A percentile compares a stretch with the other conserved stretches of the same genome.
Evolutionary conservation across 2,329 filamentous ascomycete species (phyloP).

Genomic region (Cordyceps pruinosa): DNA sequence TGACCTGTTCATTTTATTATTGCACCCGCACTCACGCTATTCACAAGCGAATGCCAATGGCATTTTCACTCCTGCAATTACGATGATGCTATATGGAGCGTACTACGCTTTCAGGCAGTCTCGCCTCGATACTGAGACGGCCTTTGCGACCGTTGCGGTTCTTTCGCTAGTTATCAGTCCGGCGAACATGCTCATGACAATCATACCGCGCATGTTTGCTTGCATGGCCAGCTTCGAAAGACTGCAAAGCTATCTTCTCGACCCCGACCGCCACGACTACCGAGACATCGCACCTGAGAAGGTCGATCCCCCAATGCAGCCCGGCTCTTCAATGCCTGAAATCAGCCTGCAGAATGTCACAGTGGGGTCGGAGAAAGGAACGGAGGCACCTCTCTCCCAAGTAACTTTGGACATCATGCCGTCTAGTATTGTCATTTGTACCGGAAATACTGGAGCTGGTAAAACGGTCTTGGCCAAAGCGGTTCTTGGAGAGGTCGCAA

Average conservation of each 20-base stretch:
- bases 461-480: constrained; percentile 21
- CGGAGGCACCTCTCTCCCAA: constrained; percentile 16
- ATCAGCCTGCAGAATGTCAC: constrained; percentile 9
- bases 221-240: constrained; percentile 29
- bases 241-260: constrained; percentile 30
- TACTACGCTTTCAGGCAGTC: constrained; percentile 18
- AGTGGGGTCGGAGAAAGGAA: constrained; percentile 12
- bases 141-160: constrained; percentile 35
- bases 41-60: constrained; percentile 33
- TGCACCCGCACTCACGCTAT: too few species aligned
- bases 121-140: constrained; percentile 27
- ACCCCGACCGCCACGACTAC: constrained; percentile 8
- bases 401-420: background rate
- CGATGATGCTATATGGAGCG: constrained; percentile 28
- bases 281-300: background rate
- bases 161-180: constrained; percentile 33
- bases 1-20: background rate
- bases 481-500: constrained; percentile 16
- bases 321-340: background rate
- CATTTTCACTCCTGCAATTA: constrained; percentile 34
- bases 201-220: constrained; percentile 27
- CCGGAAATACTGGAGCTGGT: constrained; percentile 22
- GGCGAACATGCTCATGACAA: constrained; percentile 38
- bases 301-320: background rate
- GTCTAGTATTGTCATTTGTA: constrained; percentile 21